phyloP scores from a whole-genome alignment of 202 grass and related monocot species.

The Brachypodium distachyon region DNA sequence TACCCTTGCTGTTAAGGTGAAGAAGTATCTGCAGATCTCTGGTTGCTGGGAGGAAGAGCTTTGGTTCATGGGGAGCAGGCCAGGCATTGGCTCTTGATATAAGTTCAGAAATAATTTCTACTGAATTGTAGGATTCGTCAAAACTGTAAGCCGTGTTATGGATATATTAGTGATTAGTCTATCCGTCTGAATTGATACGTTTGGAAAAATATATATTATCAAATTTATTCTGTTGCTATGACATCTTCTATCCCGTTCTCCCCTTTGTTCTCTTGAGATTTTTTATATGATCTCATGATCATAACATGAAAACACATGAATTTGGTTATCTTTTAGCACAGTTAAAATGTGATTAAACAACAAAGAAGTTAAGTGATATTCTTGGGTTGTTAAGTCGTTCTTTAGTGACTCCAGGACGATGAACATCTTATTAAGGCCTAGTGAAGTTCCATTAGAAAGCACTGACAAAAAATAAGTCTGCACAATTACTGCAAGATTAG shows the following conservation, averaged over 20 bases:
- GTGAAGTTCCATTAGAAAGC: not conserved
- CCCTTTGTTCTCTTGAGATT: not conserved
- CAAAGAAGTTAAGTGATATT: not conserved
- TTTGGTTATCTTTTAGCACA: not conserved
- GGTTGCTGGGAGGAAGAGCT: not conserved
- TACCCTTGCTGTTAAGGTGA: conserved; percentile 47
- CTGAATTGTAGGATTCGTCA: conserved; percentile 13
- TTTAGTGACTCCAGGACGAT: not conserved
- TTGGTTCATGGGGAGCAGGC: not conserved
- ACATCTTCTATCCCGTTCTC: not conserved
- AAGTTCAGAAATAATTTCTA: conserved; percentile 29
- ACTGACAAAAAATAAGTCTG: not conserved
- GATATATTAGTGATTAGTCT: not conserved
- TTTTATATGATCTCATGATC: not conserved
- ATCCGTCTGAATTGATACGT: not conserved
- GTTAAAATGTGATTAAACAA: not conserved
- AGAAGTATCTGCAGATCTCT: not conserved
- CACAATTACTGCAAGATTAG: not conserved
- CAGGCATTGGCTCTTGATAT: conserved; percentile 6
- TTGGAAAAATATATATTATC: not conserved
- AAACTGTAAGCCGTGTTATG: conserved; percentile 2
- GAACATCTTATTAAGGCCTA: not conserved
- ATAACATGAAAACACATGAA: not conserved
- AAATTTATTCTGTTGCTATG: not conserved
- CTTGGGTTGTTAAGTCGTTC: not conserved